phyloP scores from a whole-genome alignment of 768 basidiomycete genomes.

The Psilocybe cubensis region DNA sequence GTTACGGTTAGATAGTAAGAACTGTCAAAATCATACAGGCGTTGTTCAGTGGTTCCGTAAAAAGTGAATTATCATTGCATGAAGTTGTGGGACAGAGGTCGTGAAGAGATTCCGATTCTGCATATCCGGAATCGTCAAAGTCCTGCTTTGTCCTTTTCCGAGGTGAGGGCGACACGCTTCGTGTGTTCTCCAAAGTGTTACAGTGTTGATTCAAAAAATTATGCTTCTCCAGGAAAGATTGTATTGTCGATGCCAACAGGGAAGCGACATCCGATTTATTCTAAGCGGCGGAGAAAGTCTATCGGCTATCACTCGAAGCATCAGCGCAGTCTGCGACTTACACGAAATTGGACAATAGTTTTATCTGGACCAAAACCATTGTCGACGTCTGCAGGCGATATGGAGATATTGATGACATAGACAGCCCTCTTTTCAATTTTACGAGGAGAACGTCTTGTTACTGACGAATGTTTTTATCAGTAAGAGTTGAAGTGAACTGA shows the following conservation, averaged over 20 bases:
- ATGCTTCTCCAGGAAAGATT: conserved; percentile 66
- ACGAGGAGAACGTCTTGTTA: conserved; percentile 70
- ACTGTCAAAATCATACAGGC: conserved; percentile 24
- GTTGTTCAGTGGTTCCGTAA: conserved; percentile 3
- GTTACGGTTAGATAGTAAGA: conserved; percentile 14
- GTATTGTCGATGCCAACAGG: conserved; percentile 62
- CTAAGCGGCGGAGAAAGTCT: conserved; percentile 36
- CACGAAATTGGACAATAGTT: conserved; percentile 66
- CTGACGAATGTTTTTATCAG: conserved; percentile 38
- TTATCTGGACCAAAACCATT: conserved; percentile 84
- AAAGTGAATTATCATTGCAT: conserved; percentile 15
- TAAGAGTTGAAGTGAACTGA: conserved; percentile 1
- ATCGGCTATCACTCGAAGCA: conserved; percentile 11
- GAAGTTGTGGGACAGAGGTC: conserved; percentile 19
- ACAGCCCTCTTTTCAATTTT: conserved; percentile 81
- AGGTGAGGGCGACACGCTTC: conserved; percentile 37
- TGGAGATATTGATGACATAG: conserved; percentile 77
- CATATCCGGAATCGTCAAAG: conserved; percentile 38
- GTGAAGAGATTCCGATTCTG: conserved; percentile 28
- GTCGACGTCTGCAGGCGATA: conserved; percentile 72
- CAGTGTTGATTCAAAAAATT: conserved; percentile 48
- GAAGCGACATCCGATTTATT: conserved; percentile 56
- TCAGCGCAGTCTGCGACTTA: conserved; percentile 30
- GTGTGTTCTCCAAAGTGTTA: conserved; percentile 12
- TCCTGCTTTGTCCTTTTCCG: conserved; percentile 56